Evolutionary conservation across 2,329 filamentous ascomycete species (phyloP), one percentile per base, ranked within the genome.

Genomic region (Fusarium camptoceras): DNA sequence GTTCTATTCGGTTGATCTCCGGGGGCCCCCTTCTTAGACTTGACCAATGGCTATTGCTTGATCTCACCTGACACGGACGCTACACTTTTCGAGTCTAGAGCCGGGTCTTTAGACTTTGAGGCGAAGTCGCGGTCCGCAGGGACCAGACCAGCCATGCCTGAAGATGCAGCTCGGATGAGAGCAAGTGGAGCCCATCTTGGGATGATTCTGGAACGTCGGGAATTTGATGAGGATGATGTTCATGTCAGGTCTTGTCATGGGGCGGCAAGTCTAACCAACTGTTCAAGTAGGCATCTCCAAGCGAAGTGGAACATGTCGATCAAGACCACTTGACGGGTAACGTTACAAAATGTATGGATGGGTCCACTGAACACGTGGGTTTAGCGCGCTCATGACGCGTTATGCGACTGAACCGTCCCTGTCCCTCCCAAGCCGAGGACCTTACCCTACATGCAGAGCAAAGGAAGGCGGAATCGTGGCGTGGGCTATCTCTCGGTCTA

Each of bases 391-490:
- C 34, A 37, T 37, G 10, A 37, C 34, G 34, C 34, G 10, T 37
- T 37, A n/a, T 7, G 3, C 18, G 34, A n/a, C 16, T n/a, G 9
- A 28, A 11, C 27, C n/a, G n/a, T n/a, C n/a, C n/a, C n/a, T n/a
- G n/a, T n/a, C n/a, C 31, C 18, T n/a, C 18, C 18, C 1, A 6
- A n/a, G 10, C 18, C 6, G 18, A 37, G 34, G 10, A 37, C 6
- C 34, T 37, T 37, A 37, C 34, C 34, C 34, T 37, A 37, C 3
- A 37, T 7, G 5, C 6, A 4, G 10, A n/a, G 6, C 6, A n/a
- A 12, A 1, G 6, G 1, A n/a, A n/a, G 10, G 2, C 10, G 4
- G 10, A 2, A 37, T 37, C 5, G n/a, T 2, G 2, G 34, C 18
- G n/a, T n/a, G 10, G 18, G 3, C 34, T 37, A n/a, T 37, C 10